Base-by-base conservation (phyloP, 225 moss, liverwort and hornwort species). In the Sphagnum contortum region DNA sequence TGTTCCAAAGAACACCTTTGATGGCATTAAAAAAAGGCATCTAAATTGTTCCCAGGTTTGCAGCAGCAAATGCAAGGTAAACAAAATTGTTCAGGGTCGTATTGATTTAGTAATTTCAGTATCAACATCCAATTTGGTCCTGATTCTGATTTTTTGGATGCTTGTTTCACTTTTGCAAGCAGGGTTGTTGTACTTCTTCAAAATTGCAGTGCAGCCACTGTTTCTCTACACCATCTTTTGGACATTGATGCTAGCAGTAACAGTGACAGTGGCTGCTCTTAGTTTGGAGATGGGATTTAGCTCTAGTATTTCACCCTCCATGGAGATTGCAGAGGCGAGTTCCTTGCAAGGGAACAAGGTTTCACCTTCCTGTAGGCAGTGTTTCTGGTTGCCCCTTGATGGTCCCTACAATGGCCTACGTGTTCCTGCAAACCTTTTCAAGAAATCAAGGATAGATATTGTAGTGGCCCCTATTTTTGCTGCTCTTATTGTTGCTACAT, bases 211-310 rank as follows among this genome's bases (percentile, higher is more conserved):
- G 55, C 80, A 78, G 62, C 75, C 81, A 57, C 69, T 78, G 65
- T 66, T 51, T 84, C n/a, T n/a, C n/a, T n/a, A n/a, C n/a, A n/a
- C n/a, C n/a, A n/a, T n/a, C n/a, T n/a, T n/a, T n/a, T n/a, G 84
- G 84, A 84, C 84, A 44, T 52, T 81, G n/a, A 75, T 81, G 75
- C 84, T 84, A 70, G 84, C 84, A 60, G 75, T 79, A 68, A 75
- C 77, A 3, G 84, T 84, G 48, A 78, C 80, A 54, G 64, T 73
- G 9, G 75, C 84, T 68, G 81, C 84, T 58, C 73, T 84, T 55
- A 81, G 75, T 63, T 71, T 84, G 71, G 84, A 84, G 69, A 75
- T 84, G 81, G 75, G 84, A 49, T 84, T 84, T 60, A 81, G 78
- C 60, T 61, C 60, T 51, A 65, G 74, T 66, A 76, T 81, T 47